Evolutionary conservation across 139 green algal genomes (phyloP), one percentile per base, ranked within the genome.

Genomic region (Mychonastes homosphaera): DNA sequence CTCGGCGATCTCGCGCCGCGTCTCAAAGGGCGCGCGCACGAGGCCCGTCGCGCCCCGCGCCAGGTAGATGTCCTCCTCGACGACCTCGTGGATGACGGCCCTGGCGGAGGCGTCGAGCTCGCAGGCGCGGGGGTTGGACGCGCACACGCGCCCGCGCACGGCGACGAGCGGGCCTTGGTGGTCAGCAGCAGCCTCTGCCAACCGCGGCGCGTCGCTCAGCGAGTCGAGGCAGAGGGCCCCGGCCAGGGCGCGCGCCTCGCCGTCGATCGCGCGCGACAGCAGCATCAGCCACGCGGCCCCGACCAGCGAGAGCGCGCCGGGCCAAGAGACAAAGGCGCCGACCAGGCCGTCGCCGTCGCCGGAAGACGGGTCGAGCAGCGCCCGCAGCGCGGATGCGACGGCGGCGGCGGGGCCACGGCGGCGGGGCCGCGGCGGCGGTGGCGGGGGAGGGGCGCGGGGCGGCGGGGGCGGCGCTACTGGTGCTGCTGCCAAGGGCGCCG

Each of bases 61-160:
- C 7, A 48, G 19, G 19, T 28, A n/a, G 41, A 48, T 48, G 10
- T 48, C 41, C 41, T 48, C 41, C 41, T 48, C 41, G 19, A 48
- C 41, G 19, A 48, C 19, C 41, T 48, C 41, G 41, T 48, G 41
- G 0, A 74, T 63, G 4, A 72, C 65, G 6, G 56, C 65, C 10
- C 43, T 23, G 19, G 56, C 56, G 23, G n/a, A n/a, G n/a, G 67
- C 74, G 27, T 45, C 68, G 8, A 81, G 66, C 41, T 81, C 69
- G 38, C 74, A 81, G 21, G 63, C 56, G 47, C 62, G 63, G 2
- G 70, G 63, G 21, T 53, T 35, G 10, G 35, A 33, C 13, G 57
- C 67, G n/a, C 45, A 59, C 0, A 77, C 56, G 2, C 70, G 59
- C 10, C 74, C 74, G 12, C 74, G 71, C 27, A 76, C 55, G 8